Evolutionary conservation across 1,284 basidiomycete genomes (phyloP).

Genomic region (Schizophyllum commune): DNA sequence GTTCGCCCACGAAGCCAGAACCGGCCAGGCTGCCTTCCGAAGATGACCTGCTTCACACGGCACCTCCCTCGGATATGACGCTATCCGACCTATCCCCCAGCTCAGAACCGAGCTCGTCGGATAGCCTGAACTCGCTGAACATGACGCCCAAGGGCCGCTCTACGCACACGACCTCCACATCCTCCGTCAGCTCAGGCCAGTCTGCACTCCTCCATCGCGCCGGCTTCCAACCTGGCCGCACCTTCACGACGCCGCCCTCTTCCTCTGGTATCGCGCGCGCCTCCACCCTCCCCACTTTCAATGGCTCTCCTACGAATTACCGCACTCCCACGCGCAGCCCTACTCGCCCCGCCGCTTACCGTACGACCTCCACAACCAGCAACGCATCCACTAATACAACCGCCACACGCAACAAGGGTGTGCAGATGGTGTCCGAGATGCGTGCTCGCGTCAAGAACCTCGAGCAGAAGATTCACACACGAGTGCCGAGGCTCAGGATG

Average conservation of each 20-base stretch:
- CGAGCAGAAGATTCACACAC: conserved; percentile 78
- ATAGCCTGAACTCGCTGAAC: conserved; percentile 22
- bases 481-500: conserved; percentile 73
- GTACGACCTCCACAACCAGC: conserved; percentile 34
- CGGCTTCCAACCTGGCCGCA: conserved; percentile 30
- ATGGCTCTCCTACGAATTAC: conserved; percentile 23
- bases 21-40: conserved; percentile 23
- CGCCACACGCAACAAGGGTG: conserved; percentile 64
- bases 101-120: conserved; percentile 22
- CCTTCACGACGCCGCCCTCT: conserved; percentile 23
- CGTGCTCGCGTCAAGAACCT: conserved; percentile 70
- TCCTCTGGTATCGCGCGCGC: conserved; percentile 48
- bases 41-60: conserved; percentile 49
- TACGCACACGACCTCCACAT: conserved; percentile 30
- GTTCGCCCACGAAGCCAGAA: conserved; percentile 12
- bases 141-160: conserved; percentile 13
- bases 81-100: conserved; percentile 46
- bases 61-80: conserved; percentile 53
- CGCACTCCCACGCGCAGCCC: conserved; percentile 30
- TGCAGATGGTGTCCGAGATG: conserved; percentile 87
- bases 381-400: conserved; percentile 37
- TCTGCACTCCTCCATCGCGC: conserved; percentile 42
- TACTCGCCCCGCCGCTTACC: conserved; percentile 34
- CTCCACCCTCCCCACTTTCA: conserved; percentile 43
- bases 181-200: conserved; percentile 31